Conservation (phyloP, 768 basidiomycete genomes). For the Holtermannia corniformis region DNA sequence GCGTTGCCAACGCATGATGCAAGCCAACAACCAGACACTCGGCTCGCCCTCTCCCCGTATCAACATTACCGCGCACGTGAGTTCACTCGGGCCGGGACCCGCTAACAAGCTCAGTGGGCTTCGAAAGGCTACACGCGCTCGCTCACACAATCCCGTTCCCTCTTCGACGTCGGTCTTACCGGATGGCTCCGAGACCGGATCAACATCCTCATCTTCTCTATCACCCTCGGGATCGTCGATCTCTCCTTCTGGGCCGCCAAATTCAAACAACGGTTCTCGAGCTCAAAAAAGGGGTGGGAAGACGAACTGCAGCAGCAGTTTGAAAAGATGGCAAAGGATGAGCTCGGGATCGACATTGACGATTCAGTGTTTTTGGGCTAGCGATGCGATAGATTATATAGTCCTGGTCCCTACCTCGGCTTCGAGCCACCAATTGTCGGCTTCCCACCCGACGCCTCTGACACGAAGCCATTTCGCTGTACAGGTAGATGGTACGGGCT, state of each 20-base stretch:
- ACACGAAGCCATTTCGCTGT: slow-evolving; percentile 36
- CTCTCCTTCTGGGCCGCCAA: slow-evolving; percentile 58
- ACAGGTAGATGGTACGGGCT: no score
- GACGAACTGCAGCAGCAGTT: slow-evolving; percentile 63
- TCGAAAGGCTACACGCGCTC: slow-evolving; percentile 49
- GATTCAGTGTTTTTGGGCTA: slow-evolving; percentile 49
- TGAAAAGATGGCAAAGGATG: slow-evolving; percentile 57
- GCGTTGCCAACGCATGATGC: slow-evolving; percentile 44
- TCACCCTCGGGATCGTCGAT: slow-evolving; percentile 61
- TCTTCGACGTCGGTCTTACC: slow-evolving; percentile 29
- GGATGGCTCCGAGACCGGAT: slow-evolving; percentile 38
- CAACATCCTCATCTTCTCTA: slow-evolving; percentile 54
- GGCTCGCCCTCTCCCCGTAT: slow-evolving; percentile 83
- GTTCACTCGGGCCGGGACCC: slow-evolving; percentile 41
- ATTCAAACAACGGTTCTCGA: slow-evolving; percentile 44
- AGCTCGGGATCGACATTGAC: slow-evolving; percentile 66
- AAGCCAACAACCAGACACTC: slow-evolving; percentile 54
- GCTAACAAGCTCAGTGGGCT: slow-evolving; percentile 26
- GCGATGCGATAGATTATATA: not conserved
- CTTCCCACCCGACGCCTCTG: slow-evolving; percentile 35
- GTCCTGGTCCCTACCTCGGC: slow-evolving; percentile 27
- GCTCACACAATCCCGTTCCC: slow-evolving; percentile 44
- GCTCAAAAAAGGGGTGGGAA: slow-evolving; percentile 53
- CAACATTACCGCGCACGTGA: slow-evolving; percentile 74
- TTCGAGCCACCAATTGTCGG: slow-evolving; percentile 42